phyloP scores from a whole-genome alignment of 1,139 yeast genomes.

The Geotrichum aggregatum region DNA sequence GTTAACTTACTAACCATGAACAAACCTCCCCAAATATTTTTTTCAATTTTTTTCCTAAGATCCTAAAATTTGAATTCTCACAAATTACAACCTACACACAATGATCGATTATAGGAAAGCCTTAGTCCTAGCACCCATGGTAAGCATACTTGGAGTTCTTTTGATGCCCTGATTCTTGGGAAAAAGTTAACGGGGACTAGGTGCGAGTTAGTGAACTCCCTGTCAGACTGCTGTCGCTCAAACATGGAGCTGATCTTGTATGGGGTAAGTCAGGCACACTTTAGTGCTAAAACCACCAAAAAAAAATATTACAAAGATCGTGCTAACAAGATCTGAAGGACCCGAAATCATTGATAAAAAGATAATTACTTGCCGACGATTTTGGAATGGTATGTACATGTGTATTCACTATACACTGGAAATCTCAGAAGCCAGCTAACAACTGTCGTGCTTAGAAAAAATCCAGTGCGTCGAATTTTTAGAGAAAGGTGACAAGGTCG shows the following conservation, averaged over 20 bases:
- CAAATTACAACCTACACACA: neutral
- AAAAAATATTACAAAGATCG: neutral
- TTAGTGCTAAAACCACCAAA: neutral
- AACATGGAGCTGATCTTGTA: constrained; percentile 86
- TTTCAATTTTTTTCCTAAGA: no score
- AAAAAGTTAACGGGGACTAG: constrained; percentile 20
- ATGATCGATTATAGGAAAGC: constrained; percentile 56
- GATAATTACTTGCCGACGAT: constrained; percentile 62
- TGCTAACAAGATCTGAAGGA: constrained; percentile 29
- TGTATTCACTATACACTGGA: no score
- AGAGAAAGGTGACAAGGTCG: constrained; percentile 46
- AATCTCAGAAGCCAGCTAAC: constrained; percentile 2
- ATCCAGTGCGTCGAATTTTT: constrained; percentile 38
- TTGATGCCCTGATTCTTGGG: neutral
- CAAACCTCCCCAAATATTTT: no score
- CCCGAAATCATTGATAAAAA: constrained; percentile 92
- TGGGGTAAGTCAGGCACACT: constrained; percentile 66
- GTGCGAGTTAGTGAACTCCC: constrained; percentile 94
- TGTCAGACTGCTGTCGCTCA: constrained; percentile 69
- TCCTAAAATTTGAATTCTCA: no score
- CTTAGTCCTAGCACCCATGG: constrained; percentile 88
- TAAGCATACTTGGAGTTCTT: constrained; percentile 22
- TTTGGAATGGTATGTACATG: constrained; percentile 60
- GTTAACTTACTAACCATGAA: no score
- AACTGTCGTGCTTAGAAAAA: no score